Base-by-base conservation (phyloP, 2,329 filamentous ascomycete genomes). In the Cryphonectria japonica region DNA sequence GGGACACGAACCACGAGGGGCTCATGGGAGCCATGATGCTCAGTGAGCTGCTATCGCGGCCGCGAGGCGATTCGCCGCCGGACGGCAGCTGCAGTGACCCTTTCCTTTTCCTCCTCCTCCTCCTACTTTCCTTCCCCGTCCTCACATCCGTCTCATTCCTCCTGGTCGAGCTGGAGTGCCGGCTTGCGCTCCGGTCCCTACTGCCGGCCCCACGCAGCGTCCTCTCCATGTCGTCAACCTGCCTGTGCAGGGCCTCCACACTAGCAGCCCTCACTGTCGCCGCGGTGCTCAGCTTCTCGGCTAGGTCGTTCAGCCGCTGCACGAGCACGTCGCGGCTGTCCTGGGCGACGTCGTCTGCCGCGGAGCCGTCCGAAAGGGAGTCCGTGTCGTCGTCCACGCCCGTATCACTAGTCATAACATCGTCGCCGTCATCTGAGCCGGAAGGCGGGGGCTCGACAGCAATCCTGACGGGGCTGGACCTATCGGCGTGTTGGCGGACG, bases 271-370 rank as follows among this genome's bases (percentile, higher is more conserved):
- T 73, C 50, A 75, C 72, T 16, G 77, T n/a, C 46, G 19, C 74
- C 50, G 78, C 73, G 32, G 76, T 75, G 67, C 76, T 77, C 9
- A 85, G 76, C 60, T 80, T 79, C 66, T 81, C 78, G n/a, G 82
- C 77, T 32, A 85, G 72, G 60, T 80, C 79, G 63, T 76, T 76
- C 22, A 85, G 78, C 43, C 83, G 80, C 73, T 83, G 81, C 41
- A 86, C 82, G 68, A 88, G 81, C 34, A 83, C 81, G 72, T 86
- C 82, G 69, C 80, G 82, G 76, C 79, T 80, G 71, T 81, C 81
- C 61, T 79, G 78, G 26, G 78, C 75, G 62, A 78, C 69, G 41
- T 77, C 74, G 50, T 78, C 78, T 26, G 72, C 69, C 32, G 72
- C 69, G 32, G 72, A 62, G 54, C 67, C 22, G 64, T 73, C 69